These are phyloP conservation scores for Glycine latifolia DNA, from an alignment of 306 rosid species.

Conservation along the genomic window DNA sequence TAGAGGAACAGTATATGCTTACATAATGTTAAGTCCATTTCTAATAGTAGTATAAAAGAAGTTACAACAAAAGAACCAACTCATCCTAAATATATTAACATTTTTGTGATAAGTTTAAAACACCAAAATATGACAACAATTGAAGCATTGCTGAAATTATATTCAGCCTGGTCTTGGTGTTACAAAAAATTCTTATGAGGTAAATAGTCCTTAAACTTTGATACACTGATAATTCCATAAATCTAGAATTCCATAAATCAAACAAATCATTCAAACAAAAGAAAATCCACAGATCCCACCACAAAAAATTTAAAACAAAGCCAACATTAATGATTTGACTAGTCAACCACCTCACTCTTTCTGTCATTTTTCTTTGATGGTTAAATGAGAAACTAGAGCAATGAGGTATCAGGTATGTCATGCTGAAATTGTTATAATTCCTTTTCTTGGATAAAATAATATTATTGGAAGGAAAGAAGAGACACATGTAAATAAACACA, in stretches of 20 bases:
- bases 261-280: too few relatives aligned
- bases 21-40: neutral
- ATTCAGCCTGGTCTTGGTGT: too few relatives aligned
- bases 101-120: too few relatives aligned
- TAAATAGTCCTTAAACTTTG: too few relatives aligned
- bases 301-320: neutral
- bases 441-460: neutral
- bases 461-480: neutral
- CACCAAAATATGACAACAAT: too few relatives aligned
- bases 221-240: too few relatives aligned
- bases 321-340: neutral
- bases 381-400: neutral
- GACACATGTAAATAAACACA: constrained; percentile 20
- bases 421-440: neutral
- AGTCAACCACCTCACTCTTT: neutral
- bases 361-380: neutral
- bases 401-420: neutral
- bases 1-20: neutral
- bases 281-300: too few relatives aligned
- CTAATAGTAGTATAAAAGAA: too few relatives aligned
- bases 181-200: too few relatives aligned
- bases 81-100: neutral
- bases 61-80: neutral
- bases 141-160: too few relatives aligned
- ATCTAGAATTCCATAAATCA: too few relatives aligned